Evolutionary conservation across 1,139 yeast species (phyloP).

Genomic region (Suhomyces kunorum): DNA sequence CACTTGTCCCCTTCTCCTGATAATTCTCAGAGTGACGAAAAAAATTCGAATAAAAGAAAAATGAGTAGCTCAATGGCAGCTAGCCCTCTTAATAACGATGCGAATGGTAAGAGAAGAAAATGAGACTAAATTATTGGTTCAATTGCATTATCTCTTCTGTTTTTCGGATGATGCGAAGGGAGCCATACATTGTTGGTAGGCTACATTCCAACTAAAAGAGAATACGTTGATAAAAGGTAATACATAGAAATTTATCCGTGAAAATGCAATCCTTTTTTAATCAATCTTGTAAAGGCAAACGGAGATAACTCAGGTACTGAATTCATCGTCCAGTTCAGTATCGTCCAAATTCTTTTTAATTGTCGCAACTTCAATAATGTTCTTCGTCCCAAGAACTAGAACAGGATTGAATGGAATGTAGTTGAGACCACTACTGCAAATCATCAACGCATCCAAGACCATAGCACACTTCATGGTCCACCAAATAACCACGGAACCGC

Average conservation of each 20-base stretch:
- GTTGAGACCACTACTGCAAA: slow-evolving; percentile 45
- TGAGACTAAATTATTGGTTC: neutral
- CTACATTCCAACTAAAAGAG: no score
- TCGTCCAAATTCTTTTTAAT: slow-evolving; percentile 36
- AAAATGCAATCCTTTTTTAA: no score
- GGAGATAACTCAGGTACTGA: slow-evolving; percentile 4
- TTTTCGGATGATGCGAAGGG: no score
- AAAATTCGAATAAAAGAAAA: slow-evolving; percentile 17
- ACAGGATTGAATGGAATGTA: slow-evolving; percentile 62
- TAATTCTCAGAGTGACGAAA: slow-evolving; percentile 14
- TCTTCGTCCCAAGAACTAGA: slow-evolving; percentile 33
- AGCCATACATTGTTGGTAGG: no score
- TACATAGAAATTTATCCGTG: no score
- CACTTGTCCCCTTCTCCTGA: slow-evolving; percentile 16
- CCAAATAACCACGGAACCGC: slow-evolving; percentile 76
- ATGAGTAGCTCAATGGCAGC: slow-evolving; percentile 16
- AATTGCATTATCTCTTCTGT: no score
- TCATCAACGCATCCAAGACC: slow-evolving; percentile 76
- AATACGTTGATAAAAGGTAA: no score
- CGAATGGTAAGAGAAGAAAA: slow-evolving; percentile 15
- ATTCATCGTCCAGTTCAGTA: neutral
- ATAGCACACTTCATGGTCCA: slow-evolving; percentile 70
- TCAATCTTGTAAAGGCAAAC: no score
- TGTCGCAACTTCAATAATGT: slow-evolving; percentile 36
- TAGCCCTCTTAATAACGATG: slow-evolving; percentile 13